Evolutionary conservation across 176 grass and related monocot genomes (phyloP), one percentile per base, ranked within the genome.

Genomic region (Rhipidocladum racemiflorum): DNA sequence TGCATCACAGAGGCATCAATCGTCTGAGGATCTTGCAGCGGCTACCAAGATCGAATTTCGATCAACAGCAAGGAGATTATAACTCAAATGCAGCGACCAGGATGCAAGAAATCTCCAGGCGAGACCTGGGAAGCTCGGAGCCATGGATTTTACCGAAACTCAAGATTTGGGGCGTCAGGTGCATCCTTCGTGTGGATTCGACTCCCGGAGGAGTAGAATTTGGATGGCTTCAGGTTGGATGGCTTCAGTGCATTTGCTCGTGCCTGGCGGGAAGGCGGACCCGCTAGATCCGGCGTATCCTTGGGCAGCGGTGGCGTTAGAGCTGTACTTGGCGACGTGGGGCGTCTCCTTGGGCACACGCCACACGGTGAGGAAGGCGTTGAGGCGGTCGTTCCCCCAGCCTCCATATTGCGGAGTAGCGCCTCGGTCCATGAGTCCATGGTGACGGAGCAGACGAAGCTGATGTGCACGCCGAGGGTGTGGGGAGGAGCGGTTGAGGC

Each of bases 381-480:
- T n/a, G n/a, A n/a, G n/a, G n/a, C n/a, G n/a, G n/a, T n/a, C n/a
- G n/a, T n/a, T n/a, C n/a, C n/a, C n/a, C n/a, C n/a, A n/a, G n/a
- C n/a, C n/a, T n/a, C n/a, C n/a, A n/a, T n/a, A n/a, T n/a, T n/a
- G n/a, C n/a, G n/a, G n/a, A n/a, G n/a, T n/a, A n/a, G n/a, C n/a
- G n/a, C n/a, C 6, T 94, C 95, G 61, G 95, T 94, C 95, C 95
- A 98, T 1, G 95, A 98, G 64, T 98, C 95, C 92, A 98, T 93
- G 77, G 92, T 98, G 78, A 98, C 92, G n/a, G 95, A 98, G 79
- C 92, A 92, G 75, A 98, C 95, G 82, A 98, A 98, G 84, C 92
- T 94, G 92, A 98, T 98, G 84, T 97, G 95, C 23, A 98, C 95
- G 53, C 95, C 95, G 75, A 98, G 95, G 77, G n/a, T n/a, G n/a